Conservation (phyloP, 148 eudicot species). For the Mesembryanthemum crystallinum region DNA sequence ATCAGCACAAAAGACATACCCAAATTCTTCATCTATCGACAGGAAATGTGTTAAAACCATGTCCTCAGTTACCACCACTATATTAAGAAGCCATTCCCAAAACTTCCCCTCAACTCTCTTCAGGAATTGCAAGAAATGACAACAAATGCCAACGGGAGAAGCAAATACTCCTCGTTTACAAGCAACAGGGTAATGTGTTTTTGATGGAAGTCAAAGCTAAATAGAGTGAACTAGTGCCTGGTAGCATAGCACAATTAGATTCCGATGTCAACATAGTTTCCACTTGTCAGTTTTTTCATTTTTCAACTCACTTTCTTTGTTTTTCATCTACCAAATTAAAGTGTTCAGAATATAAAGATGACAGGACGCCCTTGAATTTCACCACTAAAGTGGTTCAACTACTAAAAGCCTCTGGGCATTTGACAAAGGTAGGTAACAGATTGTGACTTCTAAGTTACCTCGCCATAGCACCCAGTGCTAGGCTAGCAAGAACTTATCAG, state of each 20-base stretch:
- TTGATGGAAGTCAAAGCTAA: too few relatives aligned
- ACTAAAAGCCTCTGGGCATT: not conserved
- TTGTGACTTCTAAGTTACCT: not conserved
- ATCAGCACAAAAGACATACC: constrained; percentile 18
- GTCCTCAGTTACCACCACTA: not conserved
- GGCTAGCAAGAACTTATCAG: not conserved
- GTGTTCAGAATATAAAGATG: not conserved
- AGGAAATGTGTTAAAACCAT: not conserved
- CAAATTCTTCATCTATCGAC: not conserved
- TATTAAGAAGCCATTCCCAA: not conserved
- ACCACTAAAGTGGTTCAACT: constrained; percentile 1
- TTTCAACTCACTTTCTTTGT: not conserved
- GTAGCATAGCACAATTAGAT: not conserved
- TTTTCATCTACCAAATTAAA: not conserved
- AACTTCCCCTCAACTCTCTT: not conserved
- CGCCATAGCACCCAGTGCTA: not conserved
- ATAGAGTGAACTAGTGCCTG: not conserved
- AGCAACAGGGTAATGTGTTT: not conserved
- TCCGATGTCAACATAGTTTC: not conserved
- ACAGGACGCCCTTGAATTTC: not conserved
- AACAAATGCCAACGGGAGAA: not conserved
- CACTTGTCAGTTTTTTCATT: not conserved
- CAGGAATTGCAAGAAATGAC: not conserved
- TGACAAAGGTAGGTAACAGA: not conserved
- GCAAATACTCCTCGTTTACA: not conserved